A percentile compares a stretch with the other conserved stretches of the same genome.
Conservation (phyloP, 129 eudicot genomes). For the Escallonia rubra region DNA sequence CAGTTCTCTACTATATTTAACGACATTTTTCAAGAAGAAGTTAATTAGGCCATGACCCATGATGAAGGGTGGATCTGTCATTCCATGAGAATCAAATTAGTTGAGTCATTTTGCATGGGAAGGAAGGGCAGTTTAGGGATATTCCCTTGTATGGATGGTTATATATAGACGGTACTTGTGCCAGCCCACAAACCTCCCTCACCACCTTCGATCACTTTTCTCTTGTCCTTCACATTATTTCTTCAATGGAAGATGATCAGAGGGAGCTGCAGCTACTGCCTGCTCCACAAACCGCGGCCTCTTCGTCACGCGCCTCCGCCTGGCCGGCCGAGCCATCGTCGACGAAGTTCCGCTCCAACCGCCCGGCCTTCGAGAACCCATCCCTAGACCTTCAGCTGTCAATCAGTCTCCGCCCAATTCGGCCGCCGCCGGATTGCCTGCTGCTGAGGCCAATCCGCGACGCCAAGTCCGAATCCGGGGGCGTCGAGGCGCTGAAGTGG, state of each 20-base stretch:
- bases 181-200: conserved; percentile 28
- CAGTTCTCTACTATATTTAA: too few relatives aligned
- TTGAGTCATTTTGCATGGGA: conserved; percentile 39
- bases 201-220: conserved; percentile 13
- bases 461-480: not conserved
- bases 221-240: not conserved
- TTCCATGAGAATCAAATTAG: not conserved
- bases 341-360: conserved; percentile 27
- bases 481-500: conserved; percentile 50
- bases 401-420: conserved; percentile 38
- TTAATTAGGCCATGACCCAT: too few relatives aligned
- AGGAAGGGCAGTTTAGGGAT: conserved; percentile 29
- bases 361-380: conserved; percentile 17
- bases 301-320: conserved; percentile 27
- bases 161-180: conserved; percentile 28
- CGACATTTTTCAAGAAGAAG: too few relatives aligned
- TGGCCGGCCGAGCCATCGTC: conserved; percentile 30
- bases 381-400: conserved; percentile 83
- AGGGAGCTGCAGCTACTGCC: conserved; percentile 78
- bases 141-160: not conserved
- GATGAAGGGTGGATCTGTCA: conserved; percentile 21
- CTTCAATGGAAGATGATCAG: conserved; percentile 33
- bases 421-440: conserved; percentile 1
- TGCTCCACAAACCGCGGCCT: conserved; percentile 30
- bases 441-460: conserved; percentile 1